Evolutionary conservation across 495 filamentous ascomycete species (phyloP).

Genomic region (Talaromyces wortmannii): DNA sequence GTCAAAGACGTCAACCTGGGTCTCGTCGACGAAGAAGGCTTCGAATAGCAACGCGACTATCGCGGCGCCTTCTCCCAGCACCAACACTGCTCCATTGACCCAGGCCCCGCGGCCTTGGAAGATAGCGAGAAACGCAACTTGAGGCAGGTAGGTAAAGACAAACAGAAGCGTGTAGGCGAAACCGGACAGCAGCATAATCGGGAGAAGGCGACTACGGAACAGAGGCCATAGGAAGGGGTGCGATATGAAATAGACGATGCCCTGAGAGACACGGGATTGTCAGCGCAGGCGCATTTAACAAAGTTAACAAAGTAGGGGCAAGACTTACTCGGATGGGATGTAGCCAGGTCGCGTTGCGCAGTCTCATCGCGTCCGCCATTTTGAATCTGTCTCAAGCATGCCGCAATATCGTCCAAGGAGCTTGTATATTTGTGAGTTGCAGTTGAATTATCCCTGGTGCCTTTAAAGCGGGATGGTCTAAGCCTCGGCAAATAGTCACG

Average conservation of each 20-base stretch:
- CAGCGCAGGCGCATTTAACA: neutral
- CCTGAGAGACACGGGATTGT: slow-evolving; percentile 23
- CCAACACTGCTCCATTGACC: slow-evolving; percentile 56
- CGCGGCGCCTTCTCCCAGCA: slow-evolving; percentile 59
- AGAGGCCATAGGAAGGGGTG: slow-evolving; percentile 61
- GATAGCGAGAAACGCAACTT: slow-evolving; percentile 58
- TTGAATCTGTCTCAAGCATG: neutral
- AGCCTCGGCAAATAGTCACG: neutral
- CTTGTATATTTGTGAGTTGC: too few species aligned
- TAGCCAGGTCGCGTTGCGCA: slow-evolving; percentile 41
- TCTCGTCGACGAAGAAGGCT: slow-evolving; percentile 62
- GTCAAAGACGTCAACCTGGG: slow-evolving; percentile 62
- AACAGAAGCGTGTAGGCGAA: slow-evolving; percentile 58
- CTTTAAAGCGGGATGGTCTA: neutral
- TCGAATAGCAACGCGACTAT: slow-evolving; percentile 58
- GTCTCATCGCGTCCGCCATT: slow-evolving; percentile 3
- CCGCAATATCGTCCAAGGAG: neutral
- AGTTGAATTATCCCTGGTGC: neutral
- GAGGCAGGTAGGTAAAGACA: slow-evolving; percentile 52
- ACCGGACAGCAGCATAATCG: slow-evolving; percentile 48
- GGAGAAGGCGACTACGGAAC: slow-evolving; percentile 50
- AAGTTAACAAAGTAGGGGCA: too few species aligned
- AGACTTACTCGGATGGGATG: slow-evolving; percentile 46
- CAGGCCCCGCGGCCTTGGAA: slow-evolving; percentile 55
- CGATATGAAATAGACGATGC: slow-evolving; percentile 51